Conservation (phyloP, 2,329 filamentous ascomycete species). For the Emmonsiellopsis sp. region DNA sequence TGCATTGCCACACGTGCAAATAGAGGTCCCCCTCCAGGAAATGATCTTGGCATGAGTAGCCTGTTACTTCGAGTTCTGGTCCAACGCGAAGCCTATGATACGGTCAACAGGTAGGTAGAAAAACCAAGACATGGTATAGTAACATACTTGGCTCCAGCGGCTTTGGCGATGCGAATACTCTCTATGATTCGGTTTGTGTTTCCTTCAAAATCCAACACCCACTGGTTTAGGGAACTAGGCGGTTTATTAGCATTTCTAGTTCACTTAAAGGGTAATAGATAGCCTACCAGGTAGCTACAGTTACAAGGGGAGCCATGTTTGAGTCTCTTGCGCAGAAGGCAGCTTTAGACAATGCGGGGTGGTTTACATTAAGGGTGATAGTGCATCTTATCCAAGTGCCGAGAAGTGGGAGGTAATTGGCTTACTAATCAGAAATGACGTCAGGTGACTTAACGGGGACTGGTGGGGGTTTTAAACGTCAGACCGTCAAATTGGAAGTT, state of each 20-base stretch:
- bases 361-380: too few species aligned
- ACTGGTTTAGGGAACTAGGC: conserved; percentile 13
- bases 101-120: not conserved
- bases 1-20: conserved; percentile 47
- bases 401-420: too few species aligned
- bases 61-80: conserved; percentile 28
- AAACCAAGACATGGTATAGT: not conserved
- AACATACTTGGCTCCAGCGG: conserved; percentile 38
- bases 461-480: too few species aligned
- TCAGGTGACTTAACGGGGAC: too few species aligned
- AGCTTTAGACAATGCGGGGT: too few species aligned
- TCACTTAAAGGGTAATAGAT: not conserved
- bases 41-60: conserved; percentile 12
- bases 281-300: conserved; percentile 5
- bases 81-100: conserved; percentile 40
- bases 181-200: conserved; percentile 55
- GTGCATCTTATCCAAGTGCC: too few species aligned
- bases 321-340: not conserved
- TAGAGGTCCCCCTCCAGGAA: conserved; percentile 36
- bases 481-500: too few species aligned
- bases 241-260: not conserved
- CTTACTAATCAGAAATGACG: too few species aligned
- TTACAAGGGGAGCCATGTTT: conserved; percentile 4
- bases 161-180: conserved; percentile 50
- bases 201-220: conserved; percentile 50